phyloP scores from a whole-genome alignment of 73 alveolate genomes.

The Tetrahymena malaccensis region DNA sequence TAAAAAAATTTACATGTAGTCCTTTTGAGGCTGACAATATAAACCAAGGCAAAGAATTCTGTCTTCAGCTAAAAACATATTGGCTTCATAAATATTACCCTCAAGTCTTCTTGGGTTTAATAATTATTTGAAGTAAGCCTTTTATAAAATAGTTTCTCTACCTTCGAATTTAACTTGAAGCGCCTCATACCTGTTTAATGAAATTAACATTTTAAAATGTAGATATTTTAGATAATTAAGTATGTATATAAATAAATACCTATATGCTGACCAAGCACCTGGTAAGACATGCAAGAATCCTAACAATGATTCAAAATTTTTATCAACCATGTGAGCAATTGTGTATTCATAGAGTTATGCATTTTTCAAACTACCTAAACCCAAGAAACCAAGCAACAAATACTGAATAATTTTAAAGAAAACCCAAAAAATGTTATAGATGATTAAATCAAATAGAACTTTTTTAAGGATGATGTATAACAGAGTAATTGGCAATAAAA shows the following conservation, averaged over 20 bases:
- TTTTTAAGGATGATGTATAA: not conserved
- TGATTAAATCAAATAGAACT: not conserved
- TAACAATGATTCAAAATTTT: slow-evolving; percentile 39
- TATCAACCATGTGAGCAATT: slow-evolving; percentile 42
- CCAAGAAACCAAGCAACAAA: not conserved
- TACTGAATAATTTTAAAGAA: not conserved
- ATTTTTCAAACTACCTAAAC: not conserved
- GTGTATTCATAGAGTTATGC: slow-evolving; percentile 26
- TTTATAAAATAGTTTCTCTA: not conserved
- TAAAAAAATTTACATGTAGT: not conserved
- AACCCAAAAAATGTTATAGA: not conserved
- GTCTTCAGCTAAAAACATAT: slow-evolving; percentile 66
- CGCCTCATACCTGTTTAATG: not conserved
- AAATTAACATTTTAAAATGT: not conserved
- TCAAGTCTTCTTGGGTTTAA: slow-evolving; percentile 8
- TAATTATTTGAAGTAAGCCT: slow-evolving; percentile 21
- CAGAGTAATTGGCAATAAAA: not conserved
- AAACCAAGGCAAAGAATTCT: slow-evolving; percentile 51
- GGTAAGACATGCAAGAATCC: slow-evolving; percentile 51
- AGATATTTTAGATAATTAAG: too few relatives aligned
- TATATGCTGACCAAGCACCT: slow-evolving; percentile 49
- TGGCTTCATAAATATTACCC: slow-evolving; percentile 22
- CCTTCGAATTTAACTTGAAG: not conserved
- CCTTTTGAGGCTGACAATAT: not conserved
- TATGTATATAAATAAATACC: not conserved